Percentiles rank a stretch among this genome's conserved stretches.
Evolutionary conservation across 2,329 filamentous ascomycete genomes (phyloP).

Genomic region (Penicillium brevicompactum): DNA sequence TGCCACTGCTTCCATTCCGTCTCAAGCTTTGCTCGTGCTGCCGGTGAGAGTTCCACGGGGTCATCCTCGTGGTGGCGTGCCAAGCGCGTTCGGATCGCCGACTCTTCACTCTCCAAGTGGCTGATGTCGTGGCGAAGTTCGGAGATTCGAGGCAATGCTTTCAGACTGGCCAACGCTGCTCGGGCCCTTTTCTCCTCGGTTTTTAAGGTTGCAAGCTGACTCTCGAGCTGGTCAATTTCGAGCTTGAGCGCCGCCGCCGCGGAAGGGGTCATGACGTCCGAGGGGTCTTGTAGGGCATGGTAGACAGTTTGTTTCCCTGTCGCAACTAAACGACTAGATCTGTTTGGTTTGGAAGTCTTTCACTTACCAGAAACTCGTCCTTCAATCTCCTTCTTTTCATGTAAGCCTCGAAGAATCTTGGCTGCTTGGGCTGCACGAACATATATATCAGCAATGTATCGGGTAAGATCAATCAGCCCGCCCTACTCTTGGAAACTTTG

Average conservation of each 20-base stretch:
- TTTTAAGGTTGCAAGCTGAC: conserved; percentile 48
- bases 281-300: conserved; percentile 56
- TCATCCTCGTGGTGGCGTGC: conserved; percentile 44
- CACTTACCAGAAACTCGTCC: conserved; percentile 55
- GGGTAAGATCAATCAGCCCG: conserved; percentile 10
- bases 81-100: conserved; percentile 44
- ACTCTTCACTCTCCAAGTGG: conserved; percentile 49
- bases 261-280: conserved; percentile 51
- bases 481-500: conserved; percentile 57
- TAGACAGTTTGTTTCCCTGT: conserved; percentile 65
- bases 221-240: conserved; percentile 51
- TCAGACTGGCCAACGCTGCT: conserved; percentile 48
- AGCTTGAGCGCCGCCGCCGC: conserved; percentile 53
- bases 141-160: conserved; percentile 52
- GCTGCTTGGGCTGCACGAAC: conserved; percentile 51
- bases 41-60: conserved; percentile 45
- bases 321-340: background rate
- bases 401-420: conserved; percentile 65
- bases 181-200: conserved; percentile 54
- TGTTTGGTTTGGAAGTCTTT: background rate
- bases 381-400: conserved; percentile 61
- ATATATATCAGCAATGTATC: conserved; percentile 20
- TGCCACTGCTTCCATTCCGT: conserved; percentile 51
- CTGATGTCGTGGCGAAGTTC: conserved; percentile 51
- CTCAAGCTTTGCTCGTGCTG: conserved; percentile 52